These are phyloP conservation scores for Xylaria palmicola DNA, from an alignment of 495 filamentous ascomycete species.

Conservation along the genomic window DNA sequence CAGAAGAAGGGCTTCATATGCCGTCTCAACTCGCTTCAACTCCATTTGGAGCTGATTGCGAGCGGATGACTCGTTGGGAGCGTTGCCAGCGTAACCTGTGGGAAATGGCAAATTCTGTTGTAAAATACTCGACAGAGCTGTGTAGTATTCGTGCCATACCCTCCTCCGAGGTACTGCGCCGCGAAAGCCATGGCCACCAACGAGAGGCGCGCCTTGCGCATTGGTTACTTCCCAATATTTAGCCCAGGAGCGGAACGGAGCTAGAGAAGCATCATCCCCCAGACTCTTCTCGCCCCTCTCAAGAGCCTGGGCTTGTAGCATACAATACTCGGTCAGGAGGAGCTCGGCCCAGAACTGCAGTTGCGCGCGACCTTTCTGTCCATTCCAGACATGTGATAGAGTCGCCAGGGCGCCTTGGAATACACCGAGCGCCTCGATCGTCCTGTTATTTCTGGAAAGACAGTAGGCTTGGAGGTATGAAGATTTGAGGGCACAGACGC, in stretches of 20 bases:
- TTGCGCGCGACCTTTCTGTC: constrained; percentile 53
- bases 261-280: constrained; percentile 49
- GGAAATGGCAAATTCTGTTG: constrained; percentile 52
- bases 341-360: constrained; percentile 75
- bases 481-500: constrained; percentile 75
- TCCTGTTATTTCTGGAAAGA: constrained; percentile 55
- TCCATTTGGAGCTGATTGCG: constrained; percentile 68
- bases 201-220: constrained; percentile 31
- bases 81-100: constrained; percentile 38
- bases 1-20: constrained; percentile 71
- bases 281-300: constrained; percentile 44
- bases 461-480: constrained; percentile 72
- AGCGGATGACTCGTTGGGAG: constrained; percentile 46
- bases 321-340: constrained; percentile 68
- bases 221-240: constrained; percentile 53
- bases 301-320: constrained; percentile 58
- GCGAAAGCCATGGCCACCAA: constrained; percentile 46
- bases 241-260: constrained; percentile 62
- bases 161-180: constrained; percentile 52
- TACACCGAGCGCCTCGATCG: constrained; percentile 58
- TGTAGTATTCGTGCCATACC: constrained; percentile 82
- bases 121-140: constrained; percentile 64
- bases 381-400: constrained; percentile 47
- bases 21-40: constrained; percentile 68
- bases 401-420: constrained; percentile 63